Evolutionary conservation across 352 stramenopile species (phyloP).

Genomic region (Phytophthora citricola): DNA sequence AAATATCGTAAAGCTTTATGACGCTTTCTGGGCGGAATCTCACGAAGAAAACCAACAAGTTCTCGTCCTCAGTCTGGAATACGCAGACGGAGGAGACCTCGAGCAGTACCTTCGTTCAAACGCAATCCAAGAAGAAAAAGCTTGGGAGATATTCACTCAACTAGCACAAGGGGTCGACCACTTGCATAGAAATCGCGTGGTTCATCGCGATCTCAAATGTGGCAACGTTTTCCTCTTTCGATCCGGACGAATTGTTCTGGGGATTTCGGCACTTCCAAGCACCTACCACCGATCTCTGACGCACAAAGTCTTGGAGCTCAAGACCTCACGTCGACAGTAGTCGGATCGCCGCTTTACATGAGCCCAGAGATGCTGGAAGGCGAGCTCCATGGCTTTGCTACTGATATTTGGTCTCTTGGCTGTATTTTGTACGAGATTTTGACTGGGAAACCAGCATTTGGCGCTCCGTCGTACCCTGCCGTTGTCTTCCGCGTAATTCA

Average conservation of each 20-base stretch:
- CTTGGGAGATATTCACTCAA: slow-evolving; percentile 49
- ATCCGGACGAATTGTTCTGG: slow-evolving; percentile 46
- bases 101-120: slow-evolving; percentile 40
- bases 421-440: slow-evolving; percentile 85
- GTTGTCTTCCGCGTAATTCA: slow-evolving; percentile 58
- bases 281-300: slow-evolving; percentile 23
- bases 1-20: slow-evolving; percentile 64
- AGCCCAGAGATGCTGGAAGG: slow-evolving; percentile 41
- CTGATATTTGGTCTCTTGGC: slow-evolving; percentile 84
- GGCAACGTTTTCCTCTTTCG: slow-evolving; percentile 58
- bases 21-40: slow-evolving; percentile 53
- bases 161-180: slow-evolving; percentile 90
- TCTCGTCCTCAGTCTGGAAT: slow-evolving; percentile 73
- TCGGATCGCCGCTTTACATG: slow-evolving; percentile 83
- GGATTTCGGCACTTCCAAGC: slow-evolving; percentile 76
- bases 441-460: slow-evolving; percentile 65
- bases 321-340: slow-evolving; percentile 49
- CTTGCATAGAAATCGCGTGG: slow-evolving; percentile 57
- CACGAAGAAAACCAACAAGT: slow-evolving; percentile 16
- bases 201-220: slow-evolving; percentile 87
- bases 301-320: slow-evolving; percentile 8
- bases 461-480: slow-evolving; percentile 48
- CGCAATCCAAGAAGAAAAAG: slow-evolving; percentile 14
- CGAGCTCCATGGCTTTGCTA: slow-evolving; percentile 63
- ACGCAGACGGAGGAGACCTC: slow-evolving; percentile 71